phyloP scores from a whole-genome alignment of 169 alveolate genomes.

The Plasmodium sp. region DNA sequence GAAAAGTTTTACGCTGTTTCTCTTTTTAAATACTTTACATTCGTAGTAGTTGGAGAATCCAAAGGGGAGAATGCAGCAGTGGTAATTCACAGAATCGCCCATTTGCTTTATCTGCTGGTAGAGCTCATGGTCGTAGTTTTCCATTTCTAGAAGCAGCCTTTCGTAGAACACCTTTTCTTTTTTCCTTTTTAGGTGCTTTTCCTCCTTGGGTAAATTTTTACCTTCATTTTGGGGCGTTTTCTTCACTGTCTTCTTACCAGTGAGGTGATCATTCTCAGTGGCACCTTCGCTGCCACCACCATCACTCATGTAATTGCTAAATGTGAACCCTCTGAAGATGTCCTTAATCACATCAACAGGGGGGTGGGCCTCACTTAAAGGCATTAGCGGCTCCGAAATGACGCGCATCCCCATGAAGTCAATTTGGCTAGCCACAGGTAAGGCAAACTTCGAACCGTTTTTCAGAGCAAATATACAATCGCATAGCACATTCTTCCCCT shows the following conservation, averaged over 20 bases:
- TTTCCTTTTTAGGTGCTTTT: background rate
- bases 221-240: background rate
- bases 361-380: slow-evolving; percentile 19
- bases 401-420: slow-evolving; percentile 84
- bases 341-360: slow-evolving; percentile 65
- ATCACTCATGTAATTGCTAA: slow-evolving; percentile 49
- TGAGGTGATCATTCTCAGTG: background rate
- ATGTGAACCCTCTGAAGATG: slow-evolving; percentile 7
- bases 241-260: slow-evolving; percentile 1
- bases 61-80: slow-evolving; percentile 82
- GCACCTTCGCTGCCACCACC: background rate
- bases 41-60: slow-evolving; percentile 77
- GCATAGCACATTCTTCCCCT: slow-evolving; percentile 83
- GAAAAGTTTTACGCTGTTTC: slow-evolving; percentile 75
- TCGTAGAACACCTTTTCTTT: slow-evolving; percentile 70
- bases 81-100: slow-evolving; percentile 68
- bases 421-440: slow-evolving; percentile 80
- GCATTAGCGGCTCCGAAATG: slow-evolving; percentile 83
- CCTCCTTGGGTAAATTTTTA: background rate
- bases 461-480: slow-evolving; percentile 80
- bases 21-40: slow-evolving; percentile 28
- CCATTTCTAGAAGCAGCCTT: slow-evolving; percentile 65
- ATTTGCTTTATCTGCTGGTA: slow-evolving; percentile 66
- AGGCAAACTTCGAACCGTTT: slow-evolving; percentile 69
- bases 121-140: slow-evolving; percentile 61